These are phyloP conservation scores for Paraconiothyrium sp. DNA, from an alignment of 2,329 filamentous ascomycete species.

Conservation along the genomic window DNA sequence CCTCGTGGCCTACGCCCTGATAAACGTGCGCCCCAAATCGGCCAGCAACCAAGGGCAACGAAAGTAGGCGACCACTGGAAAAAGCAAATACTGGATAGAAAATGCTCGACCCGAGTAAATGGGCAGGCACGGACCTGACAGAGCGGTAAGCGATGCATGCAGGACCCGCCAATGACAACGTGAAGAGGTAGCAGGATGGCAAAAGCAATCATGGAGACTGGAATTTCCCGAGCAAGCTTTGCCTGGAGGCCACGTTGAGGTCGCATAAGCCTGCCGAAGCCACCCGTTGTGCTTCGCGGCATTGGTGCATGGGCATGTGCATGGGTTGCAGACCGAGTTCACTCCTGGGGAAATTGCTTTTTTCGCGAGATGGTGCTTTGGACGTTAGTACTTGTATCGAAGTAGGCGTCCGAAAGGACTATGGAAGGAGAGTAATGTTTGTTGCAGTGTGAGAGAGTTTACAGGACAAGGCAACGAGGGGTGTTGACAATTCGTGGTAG, in stretches of 20 bases:
- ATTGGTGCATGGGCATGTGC: constrained; percentile 14
- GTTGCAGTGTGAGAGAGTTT: neutral
- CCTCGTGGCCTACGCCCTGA: constrained; percentile 1
- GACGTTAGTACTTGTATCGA: neutral
- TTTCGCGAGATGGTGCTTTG: neutral
- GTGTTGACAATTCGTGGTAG: neutral
- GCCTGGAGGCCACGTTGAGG: constrained; percentile 21
- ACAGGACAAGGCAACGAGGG: no score
- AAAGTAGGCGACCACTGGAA: neutral
- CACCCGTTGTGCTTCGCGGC: constrained; percentile 22
- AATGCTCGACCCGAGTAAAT: constrained; percentile 5
- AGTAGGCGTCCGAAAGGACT: neutral
- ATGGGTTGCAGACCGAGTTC: constrained; percentile 1
- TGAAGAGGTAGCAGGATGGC: neutral
- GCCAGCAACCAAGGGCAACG: neutral
- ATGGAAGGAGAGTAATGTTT: neutral
- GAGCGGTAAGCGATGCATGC: constrained; percentile 13
- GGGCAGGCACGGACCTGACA: constrained; percentile 5
- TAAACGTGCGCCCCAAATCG: neutral
- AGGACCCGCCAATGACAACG: neutral
- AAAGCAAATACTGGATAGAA: constrained; percentile 1
- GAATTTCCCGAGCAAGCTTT: constrained; percentile 4
- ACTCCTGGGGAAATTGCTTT: neutral
- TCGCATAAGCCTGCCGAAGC: constrained; percentile 34
- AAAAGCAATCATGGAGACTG: constrained; percentile 8